phyloP scores from a whole-genome alignment of 495 filamentous ascomycete genomes.

The Trichoderma gamsii region DNA sequence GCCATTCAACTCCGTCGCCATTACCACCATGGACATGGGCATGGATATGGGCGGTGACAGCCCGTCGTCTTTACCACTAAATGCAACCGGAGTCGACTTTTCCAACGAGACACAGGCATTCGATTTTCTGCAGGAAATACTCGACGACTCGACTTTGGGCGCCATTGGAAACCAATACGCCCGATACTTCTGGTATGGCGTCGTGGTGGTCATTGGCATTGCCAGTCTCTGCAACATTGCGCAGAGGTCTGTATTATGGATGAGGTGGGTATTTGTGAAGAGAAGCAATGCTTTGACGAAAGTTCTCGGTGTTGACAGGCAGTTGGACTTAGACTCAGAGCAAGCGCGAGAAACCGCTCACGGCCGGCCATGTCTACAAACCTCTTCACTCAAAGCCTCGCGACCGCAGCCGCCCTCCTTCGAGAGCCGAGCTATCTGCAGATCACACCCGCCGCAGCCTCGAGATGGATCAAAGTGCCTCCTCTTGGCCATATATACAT shows the following conservation, averaged over 20 bases:
- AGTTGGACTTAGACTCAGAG: background rate
- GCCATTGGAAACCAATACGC: background rate
- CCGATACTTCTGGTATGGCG: background rate
- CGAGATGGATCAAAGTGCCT: background rate
- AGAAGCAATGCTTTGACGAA: background rate
- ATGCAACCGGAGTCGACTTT: background rate
- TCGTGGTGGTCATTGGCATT: background rate
- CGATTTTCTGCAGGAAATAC: constrained; percentile 7
- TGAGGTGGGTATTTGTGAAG: background rate
- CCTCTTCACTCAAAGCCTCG: background rate
- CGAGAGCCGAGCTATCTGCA: constrained; percentile 6
- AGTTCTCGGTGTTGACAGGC: background rate
- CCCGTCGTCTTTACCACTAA: background rate
- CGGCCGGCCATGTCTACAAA: background rate
- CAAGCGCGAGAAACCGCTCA: background rate
- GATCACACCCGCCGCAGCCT: background rate
- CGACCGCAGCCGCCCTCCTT: background rate
- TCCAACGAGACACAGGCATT: constrained; percentile 1
- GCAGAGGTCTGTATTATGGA: background rate
- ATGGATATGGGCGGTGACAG: constrained; percentile 5
- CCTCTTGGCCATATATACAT: background rate
- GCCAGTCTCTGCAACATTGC: background rate
- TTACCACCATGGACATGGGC: background rate
- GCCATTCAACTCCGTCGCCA: background rate
- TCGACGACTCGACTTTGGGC: background rate